Evolutionary conservation across 2,329 filamentous ascomycete species (phyloP).

Genomic region (Phyllosticta citrichinensis): DNA sequence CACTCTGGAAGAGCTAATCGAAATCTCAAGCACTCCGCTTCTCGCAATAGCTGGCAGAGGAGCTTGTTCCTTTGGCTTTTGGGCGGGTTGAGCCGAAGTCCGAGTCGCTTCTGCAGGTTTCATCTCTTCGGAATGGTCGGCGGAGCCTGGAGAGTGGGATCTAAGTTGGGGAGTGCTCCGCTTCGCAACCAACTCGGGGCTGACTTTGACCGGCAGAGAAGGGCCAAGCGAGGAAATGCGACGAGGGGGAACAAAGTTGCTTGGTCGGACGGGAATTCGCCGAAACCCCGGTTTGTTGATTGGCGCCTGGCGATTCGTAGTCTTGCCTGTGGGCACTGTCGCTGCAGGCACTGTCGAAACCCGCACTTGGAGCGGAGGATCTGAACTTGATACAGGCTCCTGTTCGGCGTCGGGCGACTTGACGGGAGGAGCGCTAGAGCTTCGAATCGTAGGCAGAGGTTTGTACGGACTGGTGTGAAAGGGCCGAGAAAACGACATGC

Average conservation of each 20-base stretch:
- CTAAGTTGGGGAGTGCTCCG: conserved; percentile 3
- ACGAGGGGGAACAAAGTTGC: conserved; percentile 20
- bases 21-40: neutral
- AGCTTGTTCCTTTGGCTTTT: neutral
- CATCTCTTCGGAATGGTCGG: neutral
- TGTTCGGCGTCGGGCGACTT: neutral
- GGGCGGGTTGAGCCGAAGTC: neutral
- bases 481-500: conserved; percentile 8
- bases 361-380: neutral
- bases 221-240: conserved; percentile 23
- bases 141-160: neutral
- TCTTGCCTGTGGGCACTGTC: neutral
- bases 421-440: conserved; percentile 1
- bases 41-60: neutral
- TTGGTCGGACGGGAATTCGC: conserved; percentile 25
- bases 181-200: conserved; percentile 1
- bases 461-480: conserved; percentile 1
- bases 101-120: neutral
- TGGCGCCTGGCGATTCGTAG: conserved; percentile 19
- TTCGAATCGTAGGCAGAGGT: conserved; percentile 4
- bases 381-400: conserved; percentile 3
- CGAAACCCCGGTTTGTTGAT: conserved; percentile 26
- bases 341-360: neutral
- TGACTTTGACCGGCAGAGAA: conserved; percentile 7
- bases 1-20: neutral